phyloP scores from a whole-genome alignment of 805 yeast genomes.

The Clavispora vitiphila region DNA sequence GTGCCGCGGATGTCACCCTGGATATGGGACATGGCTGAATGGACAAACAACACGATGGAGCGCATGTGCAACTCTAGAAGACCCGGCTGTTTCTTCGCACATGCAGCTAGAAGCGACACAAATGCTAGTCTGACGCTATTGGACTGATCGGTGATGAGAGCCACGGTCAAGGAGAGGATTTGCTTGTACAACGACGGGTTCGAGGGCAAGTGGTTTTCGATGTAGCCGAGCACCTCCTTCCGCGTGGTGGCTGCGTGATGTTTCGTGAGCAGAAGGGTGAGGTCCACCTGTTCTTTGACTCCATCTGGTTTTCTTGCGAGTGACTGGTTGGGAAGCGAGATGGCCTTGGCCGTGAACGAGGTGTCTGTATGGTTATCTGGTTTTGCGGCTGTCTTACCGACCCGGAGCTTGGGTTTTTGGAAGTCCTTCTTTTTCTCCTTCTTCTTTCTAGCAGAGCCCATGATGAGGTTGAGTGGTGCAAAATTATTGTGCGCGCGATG shows the following conservation, averaged over 20 bases:
- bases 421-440: constrained; percentile 70
- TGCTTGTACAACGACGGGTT: constrained; percentile 53
- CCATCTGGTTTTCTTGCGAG: constrained; percentile 17
- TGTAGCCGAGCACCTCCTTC: constrained; percentile 59
- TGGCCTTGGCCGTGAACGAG: constrained; percentile 67
- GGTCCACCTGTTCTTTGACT: constrained; percentile 37
- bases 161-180: constrained; percentile 51
- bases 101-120: constrained; percentile 41
- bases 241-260: constrained; percentile 71
- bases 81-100: constrained; percentile 47
- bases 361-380: constrained; percentile 81
- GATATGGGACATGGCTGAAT: constrained; percentile 93
- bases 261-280: constrained; percentile 56
- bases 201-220: constrained; percentile 49
- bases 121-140: constrained; percentile 58
- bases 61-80: constrained; percentile 58
- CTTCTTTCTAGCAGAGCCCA: constrained; percentile 52
- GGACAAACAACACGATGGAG: constrained; percentile 63
- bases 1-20: constrained; percentile 69
- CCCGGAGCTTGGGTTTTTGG: constrained; percentile 71
- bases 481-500: constrained; percentile 1
- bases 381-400: constrained; percentile 74
- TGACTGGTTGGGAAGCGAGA: constrained; percentile 44
- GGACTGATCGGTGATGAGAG: constrained; percentile 65
- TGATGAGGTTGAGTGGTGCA: constrained; percentile 4